Evolutionary conservation across 169 alveolate species (phyloP).

Genomic region (Pseudocohnilembus persalinus): DNA sequence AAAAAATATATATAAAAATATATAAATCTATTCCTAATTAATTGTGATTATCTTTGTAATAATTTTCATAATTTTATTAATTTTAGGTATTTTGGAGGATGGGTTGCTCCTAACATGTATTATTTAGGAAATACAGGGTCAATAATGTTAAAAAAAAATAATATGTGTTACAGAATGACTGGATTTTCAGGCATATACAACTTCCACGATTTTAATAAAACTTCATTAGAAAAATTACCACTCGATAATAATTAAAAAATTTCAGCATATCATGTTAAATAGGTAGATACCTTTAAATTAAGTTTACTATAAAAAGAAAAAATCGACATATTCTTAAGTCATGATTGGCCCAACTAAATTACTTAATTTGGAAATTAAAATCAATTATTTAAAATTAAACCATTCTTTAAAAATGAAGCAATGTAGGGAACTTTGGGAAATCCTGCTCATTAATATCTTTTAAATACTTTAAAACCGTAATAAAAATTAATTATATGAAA

Average conservation of each 20-base stretch:
- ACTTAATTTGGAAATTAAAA: constrained; percentile 81
- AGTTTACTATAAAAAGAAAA: constrained; percentile 52
- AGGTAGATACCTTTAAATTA: constrained; percentile 41
- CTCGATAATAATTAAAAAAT: constrained; percentile 19
- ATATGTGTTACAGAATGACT: constrained; percentile 89
- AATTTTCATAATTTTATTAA: no score
- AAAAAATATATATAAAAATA: no score
- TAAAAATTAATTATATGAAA: neutral
- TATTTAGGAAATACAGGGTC: constrained; percentile 95
- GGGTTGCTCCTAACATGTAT: constrained; percentile 97
- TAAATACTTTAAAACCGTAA: constrained; percentile 60
- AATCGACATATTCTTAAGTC: constrained; percentile 92
- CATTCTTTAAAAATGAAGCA: constrained; percentile 67
- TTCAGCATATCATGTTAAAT: constrained; percentile 76
- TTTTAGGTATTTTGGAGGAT: constrained; percentile 94
- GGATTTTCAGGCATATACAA: constrained; percentile 96
- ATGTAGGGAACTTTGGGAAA: constrained; percentile 57
- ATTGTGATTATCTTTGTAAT: no score
- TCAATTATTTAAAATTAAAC: constrained; percentile 76
- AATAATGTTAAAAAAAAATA: constrained; percentile 74
- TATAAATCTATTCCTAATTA: no score
- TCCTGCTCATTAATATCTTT: constrained; percentile 36
- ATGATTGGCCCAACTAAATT: constrained; percentile 97
- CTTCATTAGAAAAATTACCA: constrained; percentile 36
- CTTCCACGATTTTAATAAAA: constrained; percentile 75